Evolutionary conservation across 371 early-diverging fungal species (phyloP), one percentile per base, ranked within the genome.

Genomic region (Mycotypha africana): DNA sequence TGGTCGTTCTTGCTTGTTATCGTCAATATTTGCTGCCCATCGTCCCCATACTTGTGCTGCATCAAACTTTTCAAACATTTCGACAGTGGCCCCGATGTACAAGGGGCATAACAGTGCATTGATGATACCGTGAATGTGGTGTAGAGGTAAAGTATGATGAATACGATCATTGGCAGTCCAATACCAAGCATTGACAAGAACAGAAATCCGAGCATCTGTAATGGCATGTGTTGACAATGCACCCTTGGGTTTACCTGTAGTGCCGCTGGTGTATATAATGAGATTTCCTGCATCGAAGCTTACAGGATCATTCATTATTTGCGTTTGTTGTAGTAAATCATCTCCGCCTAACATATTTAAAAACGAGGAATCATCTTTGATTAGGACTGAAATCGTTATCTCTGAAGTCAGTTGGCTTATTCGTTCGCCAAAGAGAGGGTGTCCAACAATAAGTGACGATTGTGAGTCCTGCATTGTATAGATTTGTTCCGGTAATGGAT

Each of bases 231-330:
- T 88, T 22, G 78, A 65, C 0, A 91, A 81, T 0, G 88, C 91
- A 8, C 91, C 92, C 62, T 92, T 92, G 20, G 91, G 92, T 39
- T 74, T 74, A 20, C 84, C 86, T 4, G 85, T 85, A 0, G 85
- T 87, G 8, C 86, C 90, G 51, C 85, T 85, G 0, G 91, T 92
- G 66, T 86, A 91, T 16, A 91, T 82, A 47, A 91, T 84, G 62
- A 89, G 42, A 0, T 89, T 89, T 16, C 81, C 56, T 38, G 69
- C 49, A 17, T 60, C 22, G 11, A 62, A 51, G 7, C 22, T 19
- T n/a, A n/a, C n/a, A n/a, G n/a, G n/a, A 4, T 30, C n/a, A 1
- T 25, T 20, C n/a, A 62, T 48, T 25, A 58, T 31, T 14, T 60
- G 28, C 12, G 28, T 36, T 9, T 56, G 58, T 6, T 56, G 22